Base-by-base conservation (phyloP, 148 eudicot species). In the Hydrangea macrophylla region DNA sequence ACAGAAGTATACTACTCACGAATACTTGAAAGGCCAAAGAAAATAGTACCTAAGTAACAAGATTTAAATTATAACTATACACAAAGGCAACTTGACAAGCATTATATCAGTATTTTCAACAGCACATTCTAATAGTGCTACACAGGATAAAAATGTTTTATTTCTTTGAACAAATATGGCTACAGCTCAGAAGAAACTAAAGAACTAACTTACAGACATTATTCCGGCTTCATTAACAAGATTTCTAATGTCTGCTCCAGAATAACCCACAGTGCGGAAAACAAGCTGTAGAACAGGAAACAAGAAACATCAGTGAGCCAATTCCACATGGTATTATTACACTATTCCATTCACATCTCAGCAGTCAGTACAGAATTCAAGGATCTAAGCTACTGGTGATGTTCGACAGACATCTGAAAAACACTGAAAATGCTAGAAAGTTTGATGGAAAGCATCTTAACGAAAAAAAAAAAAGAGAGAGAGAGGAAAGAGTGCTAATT, bases 181-280 rank as follows among this genome's bases (percentile, higher is more conserved):
- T 9, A 33, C 22, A 60, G 24, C 45, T 23, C 35, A 28, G 50
- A 32, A 23, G 33, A 50, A 2, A 51, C 2, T 61, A 58, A 18
- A 45, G 58, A 58, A 69, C 20, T 67, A 51, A 87, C 98, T 92
- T 84, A 92, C 98, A 81, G 98, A 70, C 98, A 92, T 92, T 33
- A 92, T 89, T 71, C 85, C 93, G 28, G 98, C 85, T 84, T 92
- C 98, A 75, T 92, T 92, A 74, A 92, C 93, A 76, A 92, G 90
- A 78, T 88, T 92, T 78, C 92, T 85, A 54, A 92, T 87, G 76
- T 92, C 98, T 45, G 98, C 96, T 50, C 98, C 98, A 26, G 98
- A 92, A 76, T 87, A 92, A 42, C 98, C 98, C 73, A 87, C 93
- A 23, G 98, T 92, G 76, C 96, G 91, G 64, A 89, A 92, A 65